These are phyloP conservation scores for Trichoderma sp. DNA, from an alignment of 2,329 filamentous ascomycete genomes.

Conservation along the genomic window DNA sequence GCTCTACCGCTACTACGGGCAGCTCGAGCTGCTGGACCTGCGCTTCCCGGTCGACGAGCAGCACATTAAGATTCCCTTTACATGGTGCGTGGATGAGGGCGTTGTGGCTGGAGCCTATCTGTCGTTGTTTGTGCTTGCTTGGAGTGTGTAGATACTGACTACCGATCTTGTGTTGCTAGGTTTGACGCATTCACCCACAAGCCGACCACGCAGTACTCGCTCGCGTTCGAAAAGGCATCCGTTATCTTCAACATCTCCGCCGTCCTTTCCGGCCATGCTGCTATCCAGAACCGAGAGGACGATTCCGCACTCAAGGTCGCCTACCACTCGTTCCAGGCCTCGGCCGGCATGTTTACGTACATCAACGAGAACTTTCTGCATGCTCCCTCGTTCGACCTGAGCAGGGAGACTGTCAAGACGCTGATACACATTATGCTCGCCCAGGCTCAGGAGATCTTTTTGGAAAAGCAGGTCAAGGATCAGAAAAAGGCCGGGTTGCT, in stretches of 20 bases:
- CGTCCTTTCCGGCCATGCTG: conserved; percentile 92
- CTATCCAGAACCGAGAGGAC: conserved; percentile 87
- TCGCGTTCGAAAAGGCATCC: conserved; percentile 97
- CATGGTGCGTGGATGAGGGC: conserved; percentile 64
- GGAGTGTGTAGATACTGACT: conserved; percentile 21
- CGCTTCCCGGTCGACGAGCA: conserved; percentile 97
- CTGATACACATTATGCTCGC: conserved; percentile 91
- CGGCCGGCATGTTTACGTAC: conserved; percentile 99
- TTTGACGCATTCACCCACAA: conserved; percentile 99
- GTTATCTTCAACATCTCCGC: conserved; percentile 99
- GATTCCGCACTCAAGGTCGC: conserved; percentile 93
- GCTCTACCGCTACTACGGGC: conserved; percentile 95
- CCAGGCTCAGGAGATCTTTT: conserved; percentile 94
- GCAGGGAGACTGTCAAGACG: conserved; percentile 92
- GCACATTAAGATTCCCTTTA: conserved; percentile 98
- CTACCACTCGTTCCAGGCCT: conserved; percentile 97
- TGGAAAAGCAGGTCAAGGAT: conserved; percentile 93
- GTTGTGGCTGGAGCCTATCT: background rate
- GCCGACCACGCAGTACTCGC: conserved; percentile 91
- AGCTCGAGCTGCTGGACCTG: conserved; percentile 90
- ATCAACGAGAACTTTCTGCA: conserved; percentile 99
- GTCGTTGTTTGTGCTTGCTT: too few relatives aligned
- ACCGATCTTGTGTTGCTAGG: conserved; percentile 54
- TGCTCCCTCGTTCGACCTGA: conserved; percentile 93
- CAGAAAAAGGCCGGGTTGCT: conserved; percentile 89